Evolutionary conservation across 306 rosid species (phyloP), one percentile per base, ranked within the genome.

Genomic region (Castanopsis chinensis): DNA sequence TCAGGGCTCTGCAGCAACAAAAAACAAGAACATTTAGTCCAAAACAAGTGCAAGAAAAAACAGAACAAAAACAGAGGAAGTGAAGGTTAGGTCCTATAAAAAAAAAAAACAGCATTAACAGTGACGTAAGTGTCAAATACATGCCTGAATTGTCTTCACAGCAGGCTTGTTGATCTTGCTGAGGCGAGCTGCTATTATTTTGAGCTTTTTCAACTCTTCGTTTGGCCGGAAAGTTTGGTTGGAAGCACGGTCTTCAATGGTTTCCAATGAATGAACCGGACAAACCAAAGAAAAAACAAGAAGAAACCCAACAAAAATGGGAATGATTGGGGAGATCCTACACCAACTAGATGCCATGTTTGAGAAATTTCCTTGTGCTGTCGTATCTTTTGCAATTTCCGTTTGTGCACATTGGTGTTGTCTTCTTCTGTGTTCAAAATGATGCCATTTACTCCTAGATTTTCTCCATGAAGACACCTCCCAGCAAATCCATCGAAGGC

Each of bases 91-190:
- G 75, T 67, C 74, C 74, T 35, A 21, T 51, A 4, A 17, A 37
- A 35, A 35, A 35, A 7, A 41, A 8, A 41, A 25, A 18, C 61
- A 72, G 64, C 19, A 6, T 12, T 72, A 8, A 0, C 1, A 23
- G 17, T 35, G 72, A 21, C 5, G 2, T 41, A 20, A 27, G 10
- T 12, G 4, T 41, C 3, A 41, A 2, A 41, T 41, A 23, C 30
- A 77, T 72, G 86, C 99, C 92, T 86, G 92, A 93, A 96, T 90
- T 88, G 96, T 90, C 87, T 93, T 96, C 71, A 81, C 45, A 27
- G 95, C 21, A 41, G 98, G 88, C 82, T 91, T 96, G 86, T 96
- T 96, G 85, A 96, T 89, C 69, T 85, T 84, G 14, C 75, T 89
- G 51, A 96, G 91, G 85, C 84, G 92, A 79, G 77, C 76, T 84